Evolutionary conservation across 345 rosid species (phyloP).

Genomic region (Laguncularia racemosa): DNA sequence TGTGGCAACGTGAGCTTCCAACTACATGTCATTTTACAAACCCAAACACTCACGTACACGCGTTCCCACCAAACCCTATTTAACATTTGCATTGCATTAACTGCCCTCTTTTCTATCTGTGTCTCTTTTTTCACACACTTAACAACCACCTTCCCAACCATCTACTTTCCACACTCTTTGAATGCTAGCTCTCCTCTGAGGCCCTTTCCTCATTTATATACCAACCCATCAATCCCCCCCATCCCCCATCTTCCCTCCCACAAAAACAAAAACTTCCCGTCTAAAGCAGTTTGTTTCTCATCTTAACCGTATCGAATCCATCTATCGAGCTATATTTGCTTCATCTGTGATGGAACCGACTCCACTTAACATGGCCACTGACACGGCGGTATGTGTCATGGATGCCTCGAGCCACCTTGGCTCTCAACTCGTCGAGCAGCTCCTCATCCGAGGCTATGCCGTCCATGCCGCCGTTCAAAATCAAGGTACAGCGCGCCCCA

Average conservation of each 20-base stretch:
- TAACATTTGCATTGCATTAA: too few species aligned
- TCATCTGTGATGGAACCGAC: constrained; percentile 31
- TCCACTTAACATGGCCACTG: constrained; percentile 8
- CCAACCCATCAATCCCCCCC: constrained; percentile 4
- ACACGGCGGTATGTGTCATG: constrained; percentile 51
- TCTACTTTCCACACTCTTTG: constrained; percentile 6
- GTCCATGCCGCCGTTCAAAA: constrained; percentile 53
- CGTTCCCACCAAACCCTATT: constrained; percentile 2
- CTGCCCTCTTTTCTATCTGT: too few species aligned
- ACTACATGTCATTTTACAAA: neutral
- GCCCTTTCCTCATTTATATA: neutral
- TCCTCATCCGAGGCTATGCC: constrained; percentile 43
- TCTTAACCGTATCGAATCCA: neutral
- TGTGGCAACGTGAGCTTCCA: neutral
- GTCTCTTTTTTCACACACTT: neutral
- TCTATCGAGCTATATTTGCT: neutral
- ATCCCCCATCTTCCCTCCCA: neutral
- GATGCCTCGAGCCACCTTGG: constrained; percentile 56
- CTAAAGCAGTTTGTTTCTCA: neutral
- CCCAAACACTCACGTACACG: neutral
- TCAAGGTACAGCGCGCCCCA: constrained; percentile 17
- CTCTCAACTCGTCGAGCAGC: constrained; percentile 31
- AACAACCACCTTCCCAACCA: constrained; percentile 7
- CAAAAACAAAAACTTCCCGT: too few species aligned
- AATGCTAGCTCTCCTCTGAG: constrained; percentile 2